Evolutionary conservation across 1,139 yeast species (phyloP), one percentile per base, ranked within the genome.

Genomic region (Suhomyces bokatorum): DNA sequence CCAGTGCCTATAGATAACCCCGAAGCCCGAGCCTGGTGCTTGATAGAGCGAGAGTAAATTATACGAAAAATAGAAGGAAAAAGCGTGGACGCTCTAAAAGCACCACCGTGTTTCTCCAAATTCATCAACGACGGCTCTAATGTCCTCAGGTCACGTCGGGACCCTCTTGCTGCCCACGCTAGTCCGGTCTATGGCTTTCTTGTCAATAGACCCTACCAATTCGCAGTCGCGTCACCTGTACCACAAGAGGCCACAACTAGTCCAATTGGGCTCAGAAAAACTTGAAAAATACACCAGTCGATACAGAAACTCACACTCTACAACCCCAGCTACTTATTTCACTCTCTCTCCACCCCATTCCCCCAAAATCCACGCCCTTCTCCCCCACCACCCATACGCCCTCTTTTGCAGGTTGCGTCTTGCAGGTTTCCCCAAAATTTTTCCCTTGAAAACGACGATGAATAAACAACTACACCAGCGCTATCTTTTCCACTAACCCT

Each of bases 381-480:
- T 15, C 40, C 33, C 17, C n/a, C 14, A 6, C 29, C 30, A 20
- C 28, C 37, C 9, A 26, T 11, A 7, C 9, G 16, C 32, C 16
- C 15, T 13, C 5, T 31, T 39, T 37, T 44, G 35, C 46, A 40
- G 38, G 28, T 44, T 40, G 26, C 32, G 13, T 6, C 15, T 26
- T 44, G 34, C 47, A 44, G 47, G 44, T 44, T 44, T 32, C 22
- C 35, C 42, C 47, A 44, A 44, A 44, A 38, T 44, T 44, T 44
- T 44, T 38, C 47, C 39, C 47, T 27, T 29, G 42, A 37, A 40
- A 44, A 44, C 35, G 35, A 38, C 44, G 27, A 44, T 27, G 38
- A 33, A 44, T 35, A 40, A 40, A 40, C 47, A 44, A 40, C 44
- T 32, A 15, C 43, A 29, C 32, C 37, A 34, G 32, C 41, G 36